Evolutionary conservation across 148 eudicot species (phyloP).

Genomic region (Camellia sinensis): DNA sequence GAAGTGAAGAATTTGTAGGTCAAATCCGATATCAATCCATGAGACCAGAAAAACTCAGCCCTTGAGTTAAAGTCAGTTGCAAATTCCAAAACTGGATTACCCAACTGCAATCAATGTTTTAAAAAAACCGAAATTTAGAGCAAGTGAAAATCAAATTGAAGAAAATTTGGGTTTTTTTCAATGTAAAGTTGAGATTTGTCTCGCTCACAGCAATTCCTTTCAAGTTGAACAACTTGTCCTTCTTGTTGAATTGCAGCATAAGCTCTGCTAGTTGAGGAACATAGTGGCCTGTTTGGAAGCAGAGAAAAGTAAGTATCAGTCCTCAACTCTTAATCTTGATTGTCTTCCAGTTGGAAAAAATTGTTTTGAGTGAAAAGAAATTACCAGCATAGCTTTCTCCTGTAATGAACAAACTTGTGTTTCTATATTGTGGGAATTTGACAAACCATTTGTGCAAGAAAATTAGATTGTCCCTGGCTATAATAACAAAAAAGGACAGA

Average conservation of each 20-base stretch:
- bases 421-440: constrained; percentile 29
- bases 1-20: constrained; percentile 28
- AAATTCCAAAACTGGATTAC: constrained; percentile 31
- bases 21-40: constrained; percentile 28
- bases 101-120: constrained; percentile 18
- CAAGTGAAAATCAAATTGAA: background rate
- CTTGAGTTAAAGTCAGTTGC: constrained; percentile 32
- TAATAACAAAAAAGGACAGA: background rate
- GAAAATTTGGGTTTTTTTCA: background rate
- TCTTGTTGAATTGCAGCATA: constrained; percentile 29
- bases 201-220: constrained; percentile 29
- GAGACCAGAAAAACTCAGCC: constrained; percentile 31
- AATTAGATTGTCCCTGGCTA: constrained; percentile 30
- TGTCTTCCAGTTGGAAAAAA: background rate
- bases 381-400: constrained; percentile 38
- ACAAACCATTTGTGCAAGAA: constrained; percentile 29
- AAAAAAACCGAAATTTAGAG: background rate
- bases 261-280: constrained; percentile 34
- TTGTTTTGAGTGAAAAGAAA: background rate
- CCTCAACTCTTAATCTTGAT: background rate
- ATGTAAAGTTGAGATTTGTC: background rate
- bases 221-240: constrained; percentile 26
- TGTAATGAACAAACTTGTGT: constrained; percentile 30
- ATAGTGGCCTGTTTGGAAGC: constrained; percentile 24
- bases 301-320: constrained; percentile 9